These are phyloP conservation scores for Pseudogymnoascus sp. DNA, from an alignment of 2,329 filamentous ascomycete genomes.

Conservation along the genomic window DNA sequence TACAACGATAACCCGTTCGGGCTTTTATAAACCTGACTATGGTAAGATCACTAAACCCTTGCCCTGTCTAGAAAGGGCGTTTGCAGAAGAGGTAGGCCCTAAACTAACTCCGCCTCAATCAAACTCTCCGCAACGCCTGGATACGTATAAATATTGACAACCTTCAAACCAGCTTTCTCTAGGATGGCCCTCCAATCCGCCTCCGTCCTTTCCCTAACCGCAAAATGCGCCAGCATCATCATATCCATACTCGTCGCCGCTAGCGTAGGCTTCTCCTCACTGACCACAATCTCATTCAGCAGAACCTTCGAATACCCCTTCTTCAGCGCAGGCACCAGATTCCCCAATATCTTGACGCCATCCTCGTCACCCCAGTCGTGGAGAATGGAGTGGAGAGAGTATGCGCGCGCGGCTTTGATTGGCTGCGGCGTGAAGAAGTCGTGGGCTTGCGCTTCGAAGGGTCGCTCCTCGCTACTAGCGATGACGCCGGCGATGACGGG, in stretches of 20 bases:
- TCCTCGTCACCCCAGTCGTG: constrained; percentile 26
- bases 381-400: constrained; percentile 23
- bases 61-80: too few relatives aligned
- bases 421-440: constrained; percentile 35
- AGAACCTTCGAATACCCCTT: constrained; percentile 30
- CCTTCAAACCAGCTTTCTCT: too few relatives aligned
- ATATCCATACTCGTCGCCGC: constrained; percentile 25
- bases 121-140: too few relatives aligned
- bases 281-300: constrained; percentile 29
- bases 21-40: too few relatives aligned
- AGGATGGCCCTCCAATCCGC: too few relatives aligned
- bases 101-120: too few relatives aligned
- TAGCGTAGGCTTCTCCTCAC: constrained; percentile 20
- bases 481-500: constrained; percentile 15
- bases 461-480: constrained; percentile 18
- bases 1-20: too few relatives aligned
- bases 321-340: constrained; percentile 23
- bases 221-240: constrained; percentile 21
- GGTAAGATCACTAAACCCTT: too few relatives aligned
- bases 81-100: too few relatives aligned
- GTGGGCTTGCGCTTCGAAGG: constrained; percentile 22
- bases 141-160: too few relatives aligned
- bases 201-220: constrained; percentile 22
- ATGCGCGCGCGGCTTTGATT: constrained; percentile 31
- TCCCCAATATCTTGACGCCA: constrained; percentile 12